Evolutionary conservation across 202 grass and related monocot genomes (phyloP).

Genomic region (Musa balbisiana): DNA sequence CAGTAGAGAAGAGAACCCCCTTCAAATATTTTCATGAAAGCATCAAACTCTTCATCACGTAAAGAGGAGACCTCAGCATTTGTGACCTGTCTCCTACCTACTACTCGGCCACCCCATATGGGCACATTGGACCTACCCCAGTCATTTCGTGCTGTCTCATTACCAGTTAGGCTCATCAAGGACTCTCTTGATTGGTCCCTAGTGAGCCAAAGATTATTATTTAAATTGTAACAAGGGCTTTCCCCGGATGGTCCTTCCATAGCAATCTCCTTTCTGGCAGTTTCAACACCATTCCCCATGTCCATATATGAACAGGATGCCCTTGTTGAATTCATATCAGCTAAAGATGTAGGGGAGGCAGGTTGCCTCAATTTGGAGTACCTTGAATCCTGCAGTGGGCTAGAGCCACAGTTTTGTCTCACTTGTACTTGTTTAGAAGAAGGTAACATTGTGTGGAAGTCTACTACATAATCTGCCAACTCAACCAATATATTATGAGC

Average conservation of each 20-base stretch:
- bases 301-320: constrained; percentile 29
- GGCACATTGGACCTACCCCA: constrained; percentile 60
- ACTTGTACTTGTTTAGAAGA: constrained; percentile 29
- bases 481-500: constrained; percentile 39
- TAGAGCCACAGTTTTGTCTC: background rate
- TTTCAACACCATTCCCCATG: constrained; percentile 40
- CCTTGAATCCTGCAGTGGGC: constrained; percentile 1
- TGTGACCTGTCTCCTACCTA: constrained; percentile 61
- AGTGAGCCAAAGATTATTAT: constrained; percentile 57
- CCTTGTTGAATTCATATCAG: constrained; percentile 14
- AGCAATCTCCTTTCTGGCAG: constrained; percentile 37
- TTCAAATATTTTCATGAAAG: constrained; percentile 99
- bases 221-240: constrained; percentile 57
- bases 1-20: constrained; percentile 92
- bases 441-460: constrained; percentile 26
- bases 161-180: constrained; percentile 36
- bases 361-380: constrained; percentile 1
- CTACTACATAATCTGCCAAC: constrained; percentile 46
- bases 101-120: constrained; percentile 73
- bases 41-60: constrained; percentile 69
- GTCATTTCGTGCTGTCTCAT: constrained; percentile 39
- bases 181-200: constrained; percentile 52
- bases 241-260: constrained; percentile 57
- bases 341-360: constrained; percentile 14
- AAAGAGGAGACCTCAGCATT: constrained; percentile 51